Percentiles rank a stretch among this genome's conserved stretches.
phyloP scores from a whole-genome alignment of 2,329 filamentous ascomycete genomes.

The Fusarium brevicatenulatum region DNA sequence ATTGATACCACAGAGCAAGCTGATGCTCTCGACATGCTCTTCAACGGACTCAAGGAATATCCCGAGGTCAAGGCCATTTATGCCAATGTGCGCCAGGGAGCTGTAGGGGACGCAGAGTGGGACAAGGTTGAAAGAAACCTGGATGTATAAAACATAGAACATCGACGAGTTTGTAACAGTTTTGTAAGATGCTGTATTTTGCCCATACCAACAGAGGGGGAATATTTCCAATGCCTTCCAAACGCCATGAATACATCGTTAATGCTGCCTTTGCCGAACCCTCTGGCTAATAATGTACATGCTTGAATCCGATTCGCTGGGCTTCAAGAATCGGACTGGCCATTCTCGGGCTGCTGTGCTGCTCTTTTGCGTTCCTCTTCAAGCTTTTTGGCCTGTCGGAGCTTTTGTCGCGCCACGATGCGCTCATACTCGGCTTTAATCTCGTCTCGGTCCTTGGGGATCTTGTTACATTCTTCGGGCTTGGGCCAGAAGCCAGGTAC shows the following conservation, averaged over 20 bases:
- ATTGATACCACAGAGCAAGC: slow-evolving; percentile 67
- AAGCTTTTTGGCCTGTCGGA: slow-evolving; percentile 71
- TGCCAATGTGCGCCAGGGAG: slow-evolving; percentile 70
- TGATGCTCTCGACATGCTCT: slow-evolving; percentile 67
- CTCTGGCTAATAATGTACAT: slow-evolving; percentile 35
- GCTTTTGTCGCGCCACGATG: slow-evolving; percentile 72
- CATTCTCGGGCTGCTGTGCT: slow-evolving; percentile 34
- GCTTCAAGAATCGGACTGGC: slow-evolving; percentile 26
- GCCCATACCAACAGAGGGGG: slow-evolving; percentile 28
- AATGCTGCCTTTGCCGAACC: slow-evolving; percentile 16
- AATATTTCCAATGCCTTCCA: slow-evolving; percentile 34
- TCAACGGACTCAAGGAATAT: slow-evolving; percentile 71
- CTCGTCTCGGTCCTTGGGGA: slow-evolving; percentile 82
- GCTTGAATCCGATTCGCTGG: slow-evolving; percentile 6
- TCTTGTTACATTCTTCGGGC: slow-evolving; percentile 77
- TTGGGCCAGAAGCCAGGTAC: slow-evolving; percentile 96
- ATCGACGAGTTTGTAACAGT: slow-evolving; percentile 26
- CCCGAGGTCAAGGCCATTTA: slow-evolving; percentile 82
- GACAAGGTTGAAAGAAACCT: slow-evolving; percentile 62
- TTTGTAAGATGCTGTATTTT: slow-evolving; percentile 34
- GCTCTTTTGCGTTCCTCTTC: slow-evolving; percentile 49
- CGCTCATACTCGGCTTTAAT: slow-evolving; percentile 84
- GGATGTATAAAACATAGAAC: slow-evolving; percentile 54
- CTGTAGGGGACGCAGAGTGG: slow-evolving; percentile 64
- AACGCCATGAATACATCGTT: slow-evolving; percentile 42